Base-by-base conservation (phyloP, 2,329 filamentous ascomycete species). In the Chrysoporthe cubensis region DNA sequence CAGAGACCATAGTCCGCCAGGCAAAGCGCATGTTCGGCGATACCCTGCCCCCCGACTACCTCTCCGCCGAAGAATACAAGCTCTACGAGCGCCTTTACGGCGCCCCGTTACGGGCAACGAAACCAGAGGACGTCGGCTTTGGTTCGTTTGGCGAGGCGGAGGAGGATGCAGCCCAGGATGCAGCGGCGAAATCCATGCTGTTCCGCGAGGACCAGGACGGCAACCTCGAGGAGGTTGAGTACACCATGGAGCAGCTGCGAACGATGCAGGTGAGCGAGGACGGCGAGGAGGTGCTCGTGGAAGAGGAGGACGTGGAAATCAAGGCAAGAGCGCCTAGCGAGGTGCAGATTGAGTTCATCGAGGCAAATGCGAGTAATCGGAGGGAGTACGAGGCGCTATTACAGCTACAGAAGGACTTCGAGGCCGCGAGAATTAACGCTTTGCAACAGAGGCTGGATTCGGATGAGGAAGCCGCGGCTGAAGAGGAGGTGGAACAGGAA, bases 61-160 rank as follows among this genome's bases (percentile, higher is more conserved):
- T 97, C 63, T 88, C 83, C 44, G 83, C 85, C 0, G 86, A 91
- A 64, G 94, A 97, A 77, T 89, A 91, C 74, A 82, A 81, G 60
- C 80, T 97, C 0, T 97, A 97, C 78, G 88, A 91, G 75, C 85
- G 93, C 71, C 80, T 97, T 18, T 97, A 96, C 76, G 95, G 94
- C 1, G 83, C 89, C 44, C 93, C 94, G 1, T 76, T 92, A 70
- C 84, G 89, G 54, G 84, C 86, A 64, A 90, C 87, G 1, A 78
- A 75, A 8, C 83, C 86, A 1, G 88, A 90, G 67, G 87, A 91
- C 76, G 83, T 88, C 4, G 88, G 79, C 37, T 84, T 81, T 32
- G 68, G 68, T 6, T 70, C 68, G 5, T 64, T 70, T 16, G 68
- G 68, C 21, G 72, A 73, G 9, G 70, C 69, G 37, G 71, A 71